phyloP scores from a whole-genome alignment of 352 stramenopile genomes.

The Globisporangium recalcitrans region DNA sequence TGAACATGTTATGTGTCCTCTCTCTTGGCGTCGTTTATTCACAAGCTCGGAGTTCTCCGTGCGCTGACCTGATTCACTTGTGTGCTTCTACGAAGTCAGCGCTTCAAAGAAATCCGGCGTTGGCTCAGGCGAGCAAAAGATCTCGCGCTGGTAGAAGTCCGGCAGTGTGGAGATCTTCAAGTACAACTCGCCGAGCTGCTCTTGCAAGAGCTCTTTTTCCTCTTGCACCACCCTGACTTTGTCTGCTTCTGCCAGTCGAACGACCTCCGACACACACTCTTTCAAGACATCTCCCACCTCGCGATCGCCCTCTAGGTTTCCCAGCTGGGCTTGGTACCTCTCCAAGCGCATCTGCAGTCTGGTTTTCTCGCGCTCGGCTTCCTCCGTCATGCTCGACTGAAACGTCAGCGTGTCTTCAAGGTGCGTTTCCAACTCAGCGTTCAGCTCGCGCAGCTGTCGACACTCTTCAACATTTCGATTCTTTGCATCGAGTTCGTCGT shows the following conservation, averaged over 20 bases:
- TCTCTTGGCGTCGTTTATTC: neutral
- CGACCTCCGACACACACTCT: conserved; percentile 52
- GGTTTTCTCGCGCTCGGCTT: conserved; percentile 27
- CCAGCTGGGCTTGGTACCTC: conserved; percentile 58
- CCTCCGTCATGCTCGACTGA: conserved; percentile 19
- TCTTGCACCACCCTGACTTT: conserved; percentile 53
- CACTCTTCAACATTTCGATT: conserved; percentile 23
- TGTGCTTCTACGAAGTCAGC: conserved; percentile 34
- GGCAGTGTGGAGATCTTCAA: conserved; percentile 80
- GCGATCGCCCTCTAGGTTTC: conserved; percentile 32
- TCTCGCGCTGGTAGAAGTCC: conserved; percentile 82
- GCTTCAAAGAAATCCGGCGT: conserved; percentile 76
- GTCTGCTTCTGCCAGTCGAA: conserved; percentile 48
- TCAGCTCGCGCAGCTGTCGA: conserved; percentile 19
- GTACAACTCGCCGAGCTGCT: conserved; percentile 65
- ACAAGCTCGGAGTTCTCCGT: neutral
- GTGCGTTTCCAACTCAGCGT: conserved; percentile 26
- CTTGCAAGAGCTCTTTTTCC: conserved; percentile 65
- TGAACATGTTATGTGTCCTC: neutral
- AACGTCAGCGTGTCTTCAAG: conserved; percentile 21
- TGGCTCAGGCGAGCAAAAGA: conserved; percentile 76
- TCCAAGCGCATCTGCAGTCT: conserved; percentile 38
- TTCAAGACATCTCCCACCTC: conserved; percentile 54
- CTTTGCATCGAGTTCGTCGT: conserved; percentile 25
- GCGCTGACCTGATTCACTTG: neutral